Conservation (phyloP, 345 rosid species). For the Eucalyptus viminalis region DNA sequence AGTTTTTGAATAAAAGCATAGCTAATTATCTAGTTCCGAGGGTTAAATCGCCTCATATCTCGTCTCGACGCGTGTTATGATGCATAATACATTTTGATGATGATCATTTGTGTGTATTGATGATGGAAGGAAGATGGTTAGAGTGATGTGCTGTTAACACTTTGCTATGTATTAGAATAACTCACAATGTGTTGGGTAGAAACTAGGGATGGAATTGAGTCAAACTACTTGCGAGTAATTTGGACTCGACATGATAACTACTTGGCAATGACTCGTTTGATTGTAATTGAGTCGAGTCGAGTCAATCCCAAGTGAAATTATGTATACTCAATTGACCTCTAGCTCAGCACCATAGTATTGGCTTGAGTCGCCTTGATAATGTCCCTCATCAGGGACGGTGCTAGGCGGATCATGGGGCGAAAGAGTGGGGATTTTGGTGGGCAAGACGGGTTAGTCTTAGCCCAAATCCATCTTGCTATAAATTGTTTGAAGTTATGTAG, state of each 20-base stretch:
- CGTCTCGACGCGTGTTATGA: background rate
- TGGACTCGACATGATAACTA: background rate
- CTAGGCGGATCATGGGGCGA: no score
- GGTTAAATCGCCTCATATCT: background rate
- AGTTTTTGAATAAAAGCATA: background rate
- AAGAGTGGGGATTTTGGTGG: no score
- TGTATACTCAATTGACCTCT: background rate
- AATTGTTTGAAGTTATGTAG: background rate
- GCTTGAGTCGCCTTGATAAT: no score
- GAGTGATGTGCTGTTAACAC: background rate
- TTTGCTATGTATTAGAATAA: background rate
- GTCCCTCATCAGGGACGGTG: no score
- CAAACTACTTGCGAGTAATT: background rate
- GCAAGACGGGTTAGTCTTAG: no score
- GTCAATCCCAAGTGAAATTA: background rate
- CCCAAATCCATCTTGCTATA: background rate
- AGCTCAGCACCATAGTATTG: no score
- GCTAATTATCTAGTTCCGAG: background rate
- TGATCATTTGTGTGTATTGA: background rate
- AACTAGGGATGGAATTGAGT: background rate
- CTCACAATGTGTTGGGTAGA: background rate
- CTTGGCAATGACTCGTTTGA: background rate
- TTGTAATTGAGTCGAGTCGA: background rate
- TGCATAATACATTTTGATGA: background rate
- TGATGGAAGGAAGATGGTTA: background rate